Conservation (phyloP, 345 rosid genomes). For the Lumnitzera racemosa region DNA sequence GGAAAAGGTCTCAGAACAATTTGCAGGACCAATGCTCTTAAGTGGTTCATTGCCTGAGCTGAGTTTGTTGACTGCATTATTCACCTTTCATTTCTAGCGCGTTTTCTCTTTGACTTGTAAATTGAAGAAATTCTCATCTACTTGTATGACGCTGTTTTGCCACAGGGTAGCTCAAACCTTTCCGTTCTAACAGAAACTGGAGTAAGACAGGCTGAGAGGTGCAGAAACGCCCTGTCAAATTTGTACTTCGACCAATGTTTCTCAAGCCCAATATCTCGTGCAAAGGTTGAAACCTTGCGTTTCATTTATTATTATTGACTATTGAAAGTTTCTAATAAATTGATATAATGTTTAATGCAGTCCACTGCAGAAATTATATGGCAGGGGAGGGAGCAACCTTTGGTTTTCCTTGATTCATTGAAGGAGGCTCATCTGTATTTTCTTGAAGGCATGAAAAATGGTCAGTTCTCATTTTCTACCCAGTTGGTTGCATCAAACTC, state of each 20-base stretch:
- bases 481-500: background rate
- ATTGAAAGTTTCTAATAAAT: background rate
- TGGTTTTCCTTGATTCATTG: slow-evolving; percentile 56
- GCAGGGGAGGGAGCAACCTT: slow-evolving; percentile 46
- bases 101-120: no score
- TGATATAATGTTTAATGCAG: slow-evolving; percentile 20
- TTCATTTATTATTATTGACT: background rate
- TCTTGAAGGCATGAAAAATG: slow-evolving; percentile 76
- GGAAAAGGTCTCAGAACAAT: no score
- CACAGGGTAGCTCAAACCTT: slow-evolving; percentile 56
- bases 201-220: slow-evolving; percentile 50
- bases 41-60: no score
- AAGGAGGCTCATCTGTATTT: slow-evolving; percentile 52
- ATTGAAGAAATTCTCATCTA: background rate
- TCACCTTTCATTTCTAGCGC: no score
- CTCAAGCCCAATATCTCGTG: slow-evolving; percentile 59
- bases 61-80: no score
- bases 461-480: slow-evolving; percentile 21
- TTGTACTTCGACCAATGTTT: slow-evolving; percentile 44
- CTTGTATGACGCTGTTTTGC: background rate
- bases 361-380: slow-evolving; percentile 53
- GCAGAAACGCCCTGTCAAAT: slow-evolving; percentile 35
- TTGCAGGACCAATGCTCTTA: no score
- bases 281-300: slow-evolving; percentile 33
- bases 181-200: slow-evolving; percentile 55